These are phyloP conservation scores for Hemileia vastatrix DNA, from an alignment of 1,284 basidiomycete species.

Conservation along the genomic window DNA sequence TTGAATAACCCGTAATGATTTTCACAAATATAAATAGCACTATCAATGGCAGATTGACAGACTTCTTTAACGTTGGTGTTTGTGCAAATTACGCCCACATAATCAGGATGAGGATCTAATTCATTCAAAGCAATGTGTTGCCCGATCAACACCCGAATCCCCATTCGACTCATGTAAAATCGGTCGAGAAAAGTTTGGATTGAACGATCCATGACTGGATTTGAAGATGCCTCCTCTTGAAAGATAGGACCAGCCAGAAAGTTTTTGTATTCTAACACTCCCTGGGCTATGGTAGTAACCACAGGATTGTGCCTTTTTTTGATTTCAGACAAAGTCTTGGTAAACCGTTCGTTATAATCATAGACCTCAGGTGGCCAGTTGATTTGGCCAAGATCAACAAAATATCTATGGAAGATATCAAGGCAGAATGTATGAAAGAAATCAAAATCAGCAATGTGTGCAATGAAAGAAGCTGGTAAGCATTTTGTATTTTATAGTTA, in stretches of 20 bases:
- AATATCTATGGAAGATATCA: slow-evolving; percentile 56
- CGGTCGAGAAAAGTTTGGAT: slow-evolving; percentile 93
- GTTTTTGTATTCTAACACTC: slow-evolving; percentile 56
- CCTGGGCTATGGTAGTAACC: slow-evolving; percentile 89
- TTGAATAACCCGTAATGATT: slow-evolving; percentile 93
- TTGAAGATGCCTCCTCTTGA: slow-evolving; percentile 56
- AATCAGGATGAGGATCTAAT: slow-evolving; percentile 74
- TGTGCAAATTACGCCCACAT: slow-evolving; percentile 98
- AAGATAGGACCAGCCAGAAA: slow-evolving; percentile 38
- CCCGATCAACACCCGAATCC: slow-evolving; percentile 88
- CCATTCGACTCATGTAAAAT: slow-evolving; percentile 95
- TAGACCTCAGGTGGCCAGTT: slow-evolving; percentile 84
- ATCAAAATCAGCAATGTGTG: too few species aligned
- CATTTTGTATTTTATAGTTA: too few species aligned
- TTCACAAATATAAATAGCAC: slow-evolving; percentile 94
- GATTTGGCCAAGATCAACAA: slow-evolving; percentile 60
- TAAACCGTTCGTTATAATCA: slow-evolving; percentile 89
- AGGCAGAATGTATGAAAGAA: too few species aligned
- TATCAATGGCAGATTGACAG: slow-evolving; percentile 97
- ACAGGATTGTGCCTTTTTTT: slow-evolving; percentile 95
- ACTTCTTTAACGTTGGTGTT: slow-evolving; percentile 89
- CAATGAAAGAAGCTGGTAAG: not conserved
- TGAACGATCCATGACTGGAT: slow-evolving; percentile 62
- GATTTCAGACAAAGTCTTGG: slow-evolving; percentile 74
- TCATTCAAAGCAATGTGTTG: slow-evolving; percentile 86